phyloP scores from a whole-genome alignment of 352 stramenopile species.

The Globisporangium barbulae region DNA sequence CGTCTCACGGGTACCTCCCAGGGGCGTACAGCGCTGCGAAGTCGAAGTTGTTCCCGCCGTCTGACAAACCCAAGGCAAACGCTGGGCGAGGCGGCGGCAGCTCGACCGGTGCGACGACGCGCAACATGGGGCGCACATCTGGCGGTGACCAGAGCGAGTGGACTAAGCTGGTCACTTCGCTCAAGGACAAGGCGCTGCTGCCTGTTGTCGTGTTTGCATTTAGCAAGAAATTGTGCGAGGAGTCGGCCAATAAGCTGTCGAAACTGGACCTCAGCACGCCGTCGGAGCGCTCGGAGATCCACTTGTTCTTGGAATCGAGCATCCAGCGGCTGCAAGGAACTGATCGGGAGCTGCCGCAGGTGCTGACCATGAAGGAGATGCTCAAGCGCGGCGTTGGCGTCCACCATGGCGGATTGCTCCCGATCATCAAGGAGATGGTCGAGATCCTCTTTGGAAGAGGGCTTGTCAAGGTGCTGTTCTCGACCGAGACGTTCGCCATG shows the following conservation, averaged over 20 bases:
- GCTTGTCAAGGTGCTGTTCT: slow-evolving; percentile 98
- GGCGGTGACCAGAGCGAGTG: slow-evolving; percentile 80
- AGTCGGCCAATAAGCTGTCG: slow-evolving; percentile 69
- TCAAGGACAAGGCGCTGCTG: slow-evolving; percentile 91
- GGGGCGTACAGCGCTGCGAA: slow-evolving; percentile 58
- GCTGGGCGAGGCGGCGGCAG: slow-evolving; percentile 23
- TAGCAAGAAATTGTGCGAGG: slow-evolving; percentile 83
- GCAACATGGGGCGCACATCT: slow-evolving; percentile 55
- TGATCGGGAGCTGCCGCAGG: slow-evolving; percentile 97
- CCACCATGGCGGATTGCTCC: slow-evolving; percentile 96
- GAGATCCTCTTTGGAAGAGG: slow-evolving; percentile 98
- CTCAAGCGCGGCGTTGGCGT: slow-evolving; percentile 95
- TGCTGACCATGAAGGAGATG: slow-evolving; percentile 97
- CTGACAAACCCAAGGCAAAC: slow-evolving; percentile 48
- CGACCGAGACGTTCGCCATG: slow-evolving; percentile 99
- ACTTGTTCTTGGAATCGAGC: slow-evolving; percentile 74
- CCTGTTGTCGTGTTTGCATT: slow-evolving; percentile 95
- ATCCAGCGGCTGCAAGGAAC: slow-evolving; percentile 88
- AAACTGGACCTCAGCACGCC: slow-evolving; percentile 72
- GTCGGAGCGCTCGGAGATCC: slow-evolving; percentile 79
- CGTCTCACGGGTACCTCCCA: slow-evolving; percentile 47
- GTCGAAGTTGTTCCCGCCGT: slow-evolving; percentile 56
- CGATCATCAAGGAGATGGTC: slow-evolving; percentile 99
- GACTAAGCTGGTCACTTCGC: slow-evolving; percentile 83
- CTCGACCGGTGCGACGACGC: slow-evolving; percentile 12